phyloP scores from a whole-genome alignment of 495 filamentous ascomycete species.

The Penicillium lividum region DNA sequence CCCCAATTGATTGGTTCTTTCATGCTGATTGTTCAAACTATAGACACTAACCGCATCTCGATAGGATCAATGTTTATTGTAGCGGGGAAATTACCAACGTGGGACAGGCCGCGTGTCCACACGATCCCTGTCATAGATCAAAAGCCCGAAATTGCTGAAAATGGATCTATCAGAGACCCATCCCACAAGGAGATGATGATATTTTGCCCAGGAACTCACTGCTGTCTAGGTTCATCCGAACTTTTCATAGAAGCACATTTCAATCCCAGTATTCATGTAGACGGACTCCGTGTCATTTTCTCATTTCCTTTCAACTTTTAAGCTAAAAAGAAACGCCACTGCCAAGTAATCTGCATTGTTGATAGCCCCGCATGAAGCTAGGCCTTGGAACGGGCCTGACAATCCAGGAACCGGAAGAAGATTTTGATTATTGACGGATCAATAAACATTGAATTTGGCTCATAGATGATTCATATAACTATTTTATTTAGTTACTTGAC shows the following conservation, averaged over 20 bases:
- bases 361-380: not conserved
- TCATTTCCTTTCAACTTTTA: not conserved
- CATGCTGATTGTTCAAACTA: constrained; percentile 3
- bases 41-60: not conserved
- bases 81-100: constrained; percentile 3
- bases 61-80: not conserved
- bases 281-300: too few species aligned
- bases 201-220: not conserved
- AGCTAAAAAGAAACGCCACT: constrained; percentile 3
- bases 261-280: too few species aligned
- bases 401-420: not conserved
- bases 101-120: not conserved
- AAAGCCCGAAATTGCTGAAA: not conserved
- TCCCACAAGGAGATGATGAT: not conserved
- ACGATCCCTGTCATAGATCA: not conserved
- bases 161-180: too few species aligned
- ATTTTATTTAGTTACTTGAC: too few species aligned
- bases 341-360: constrained; percentile 2
- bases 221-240: not conserved
- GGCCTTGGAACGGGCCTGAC: not conserved
- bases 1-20: not conserved
- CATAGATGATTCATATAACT: too few species aligned
- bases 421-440: not conserved
- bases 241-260: not conserved
- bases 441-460: too few species aligned